Percentiles rank a stretch among this genome's conserved stretches.
These are phyloP conservation scores for Xylaria sp. DNA, from an alignment of 2,329 filamentous ascomycete genomes.

Conservation along the genomic window DNA sequence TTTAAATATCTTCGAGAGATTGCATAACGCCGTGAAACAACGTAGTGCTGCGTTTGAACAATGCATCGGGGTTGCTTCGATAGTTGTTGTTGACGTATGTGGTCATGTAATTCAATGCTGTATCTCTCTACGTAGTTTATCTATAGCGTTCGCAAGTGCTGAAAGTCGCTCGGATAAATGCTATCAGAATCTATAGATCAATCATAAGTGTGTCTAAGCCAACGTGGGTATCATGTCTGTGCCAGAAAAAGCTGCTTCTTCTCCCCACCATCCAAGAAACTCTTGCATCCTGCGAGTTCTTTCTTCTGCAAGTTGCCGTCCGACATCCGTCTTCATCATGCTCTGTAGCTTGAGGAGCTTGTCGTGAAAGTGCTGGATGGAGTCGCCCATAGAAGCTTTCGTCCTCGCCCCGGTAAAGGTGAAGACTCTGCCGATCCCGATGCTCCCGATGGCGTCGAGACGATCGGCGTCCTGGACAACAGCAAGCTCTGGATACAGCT, in stretches of 20 bases:
- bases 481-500: constrained; percentile 75
- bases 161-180: neutral
- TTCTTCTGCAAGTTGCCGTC: constrained; percentile 63
- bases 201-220: constrained; percentile 28
- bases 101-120: no score
- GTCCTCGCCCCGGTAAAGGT: constrained; percentile 77
- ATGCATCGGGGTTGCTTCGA: no score
- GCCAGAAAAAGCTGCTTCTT: constrained; percentile 56
- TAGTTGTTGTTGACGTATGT: no score
- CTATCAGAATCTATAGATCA: neutral
- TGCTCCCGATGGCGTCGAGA: constrained; percentile 88
- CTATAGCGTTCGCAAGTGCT: neutral
- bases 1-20: no score
- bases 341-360: constrained; percentile 75
- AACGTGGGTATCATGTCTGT: constrained; percentile 39
- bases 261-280: constrained; percentile 69
- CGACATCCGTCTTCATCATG: constrained; percentile 72
- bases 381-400: constrained; percentile 66
- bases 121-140: no score
- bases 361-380: constrained; percentile 79
- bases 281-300: constrained; percentile 63
- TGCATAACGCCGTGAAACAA: no score
- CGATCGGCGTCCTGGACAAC: constrained; percentile 94
- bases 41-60: no score
- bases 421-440: constrained; percentile 84